A percentile compares a stretch with the other conserved stretches of the same genome.
Evolutionary conservation across 345 rosid species (phyloP).

Genomic region (Gossypium rotundifolium): DNA sequence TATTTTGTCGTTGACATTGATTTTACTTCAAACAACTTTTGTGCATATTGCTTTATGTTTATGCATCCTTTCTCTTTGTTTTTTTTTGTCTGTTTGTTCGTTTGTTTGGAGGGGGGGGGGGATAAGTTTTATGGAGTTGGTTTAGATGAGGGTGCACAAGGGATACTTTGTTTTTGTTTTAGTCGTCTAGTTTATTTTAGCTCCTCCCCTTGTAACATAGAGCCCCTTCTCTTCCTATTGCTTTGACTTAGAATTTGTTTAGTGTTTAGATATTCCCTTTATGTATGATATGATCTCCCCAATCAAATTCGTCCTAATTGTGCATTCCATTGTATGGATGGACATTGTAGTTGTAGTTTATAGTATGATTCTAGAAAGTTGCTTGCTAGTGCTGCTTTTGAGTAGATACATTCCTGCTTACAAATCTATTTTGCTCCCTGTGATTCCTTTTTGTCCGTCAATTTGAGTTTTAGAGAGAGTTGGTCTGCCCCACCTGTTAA

Average conservation of each 20-base stretch:
- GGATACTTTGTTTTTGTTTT: background rate
- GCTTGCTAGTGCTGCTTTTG: constrained; percentile 16
- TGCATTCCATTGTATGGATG: constrained; percentile 12
- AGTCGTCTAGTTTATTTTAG: background rate
- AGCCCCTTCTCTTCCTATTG: background rate
- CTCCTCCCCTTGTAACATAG: background rate
- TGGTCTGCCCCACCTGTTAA: background rate
- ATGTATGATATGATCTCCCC: background rate
- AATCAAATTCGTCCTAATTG: constrained; percentile 3
- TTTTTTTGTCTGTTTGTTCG: background rate
- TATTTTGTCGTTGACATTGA: background rate
- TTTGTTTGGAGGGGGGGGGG: background rate
- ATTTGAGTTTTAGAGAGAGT: background rate
- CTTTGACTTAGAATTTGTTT: too few species aligned
- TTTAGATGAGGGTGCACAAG: background rate
- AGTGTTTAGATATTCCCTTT: too few species aligned
- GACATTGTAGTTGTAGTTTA: constrained; percentile 22
- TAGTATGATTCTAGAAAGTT: constrained; percentile 18
- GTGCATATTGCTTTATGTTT: background rate
- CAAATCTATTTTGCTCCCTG: background rate
- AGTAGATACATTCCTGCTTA: constrained; percentile 13
- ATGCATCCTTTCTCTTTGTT: background rate
- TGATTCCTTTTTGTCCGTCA: background rate
- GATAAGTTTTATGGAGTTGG: background rate
- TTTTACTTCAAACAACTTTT: background rate